Evolutionary conservation across 345 rosid genomes (phyloP).

Genomic region (Linum trigynum): DNA sequence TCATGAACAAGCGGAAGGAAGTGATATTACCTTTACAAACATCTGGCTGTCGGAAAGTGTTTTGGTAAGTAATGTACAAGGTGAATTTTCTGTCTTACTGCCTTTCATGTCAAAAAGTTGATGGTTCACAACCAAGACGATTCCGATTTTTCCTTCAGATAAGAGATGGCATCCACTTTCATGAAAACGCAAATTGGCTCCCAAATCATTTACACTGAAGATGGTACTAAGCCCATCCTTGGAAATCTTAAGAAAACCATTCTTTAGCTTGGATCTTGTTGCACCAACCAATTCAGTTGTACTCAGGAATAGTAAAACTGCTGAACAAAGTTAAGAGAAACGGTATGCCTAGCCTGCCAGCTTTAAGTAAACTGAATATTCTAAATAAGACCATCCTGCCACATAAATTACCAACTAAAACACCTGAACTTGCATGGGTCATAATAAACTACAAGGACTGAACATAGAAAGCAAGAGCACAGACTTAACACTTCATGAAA

Average conservation of each 20-base stretch:
- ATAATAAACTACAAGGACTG: too few relatives aligned
- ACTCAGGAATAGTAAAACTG: slow-evolving; percentile 14
- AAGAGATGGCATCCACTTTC: slow-evolving; percentile 43
- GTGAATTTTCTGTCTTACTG: slow-evolving; percentile 20
- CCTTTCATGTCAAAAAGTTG: slow-evolving; percentile 18
- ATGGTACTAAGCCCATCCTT: slow-evolving; percentile 28
- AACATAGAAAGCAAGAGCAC: too few relatives aligned
- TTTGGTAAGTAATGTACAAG: slow-evolving; percentile 22
- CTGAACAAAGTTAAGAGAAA: too few relatives aligned
- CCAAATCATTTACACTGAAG: slow-evolving; percentile 30
- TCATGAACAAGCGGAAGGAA: neutral
- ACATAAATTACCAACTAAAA: too few relatives aligned
- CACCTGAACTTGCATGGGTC: too few relatives aligned
- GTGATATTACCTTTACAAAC: slow-evolving; percentile 42
- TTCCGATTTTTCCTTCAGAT: slow-evolving; percentile 55
- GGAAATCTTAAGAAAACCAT: slow-evolving; percentile 36
- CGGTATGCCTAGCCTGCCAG: too few relatives aligned
- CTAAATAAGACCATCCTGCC: too few relatives aligned
- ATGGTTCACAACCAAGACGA: slow-evolving; percentile 39
- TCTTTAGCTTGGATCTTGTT: slow-evolving; percentile 25
- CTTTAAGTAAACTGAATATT: too few relatives aligned
- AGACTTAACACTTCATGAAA: too few relatives aligned
- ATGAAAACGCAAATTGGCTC: slow-evolving; percentile 29
- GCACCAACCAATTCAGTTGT: slow-evolving; percentile 32
- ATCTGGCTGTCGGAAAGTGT: slow-evolving; percentile 39